A percentile compares a stretch with the other conserved stretches of the same genome.
These are phyloP conservation scores for Metschnikowia reukaufii DNA, from an alignment of 805 yeast genomes.

Conservation along the genomic window DNA sequence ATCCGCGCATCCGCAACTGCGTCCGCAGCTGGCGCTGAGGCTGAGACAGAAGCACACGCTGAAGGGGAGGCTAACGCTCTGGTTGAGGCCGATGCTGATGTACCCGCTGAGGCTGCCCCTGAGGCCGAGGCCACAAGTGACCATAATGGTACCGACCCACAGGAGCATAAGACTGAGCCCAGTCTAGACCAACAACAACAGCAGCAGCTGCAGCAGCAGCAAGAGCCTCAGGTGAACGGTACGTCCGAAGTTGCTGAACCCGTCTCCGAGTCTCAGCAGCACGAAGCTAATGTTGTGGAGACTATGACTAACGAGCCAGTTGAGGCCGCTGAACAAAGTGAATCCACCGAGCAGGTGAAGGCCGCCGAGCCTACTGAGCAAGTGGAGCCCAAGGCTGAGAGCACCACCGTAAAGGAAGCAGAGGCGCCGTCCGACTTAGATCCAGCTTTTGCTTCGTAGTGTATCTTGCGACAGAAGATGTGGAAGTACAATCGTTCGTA, in stretches of 20 bases:
- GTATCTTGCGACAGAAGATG: constrained; percentile 1
- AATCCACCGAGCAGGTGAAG: not conserved
- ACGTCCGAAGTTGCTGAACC: no score
- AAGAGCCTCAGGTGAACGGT: constrained; percentile 3
- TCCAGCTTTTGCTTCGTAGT: constrained; percentile 25
- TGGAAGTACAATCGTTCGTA: not conserved
- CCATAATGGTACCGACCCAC: constrained; percentile 16
- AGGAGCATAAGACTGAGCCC: constrained; percentile 7
- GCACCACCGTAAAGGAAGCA: not conserved
- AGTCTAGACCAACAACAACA: constrained; percentile 4
- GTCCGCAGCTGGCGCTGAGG: not conserved
- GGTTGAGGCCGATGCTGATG: constrained; percentile 12
- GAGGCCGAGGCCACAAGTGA: not conserved
- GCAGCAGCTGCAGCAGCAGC: no score
- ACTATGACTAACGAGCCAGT: not conserved
- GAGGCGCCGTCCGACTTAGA: constrained; percentile 22
- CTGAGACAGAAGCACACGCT: not conserved
- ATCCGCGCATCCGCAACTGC: constrained; percentile 10
- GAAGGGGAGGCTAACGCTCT: not conserved
- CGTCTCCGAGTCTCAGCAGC: no score
- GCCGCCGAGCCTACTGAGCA: not conserved
- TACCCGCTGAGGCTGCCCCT: constrained; percentile 3
- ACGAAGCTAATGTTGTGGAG: no score
- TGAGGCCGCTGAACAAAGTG: not conserved
- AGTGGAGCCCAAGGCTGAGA: not conserved